phyloP scores from a whole-genome alignment of 2,329 filamentous ascomycete species.

The Cytospora piceae region DNA sequence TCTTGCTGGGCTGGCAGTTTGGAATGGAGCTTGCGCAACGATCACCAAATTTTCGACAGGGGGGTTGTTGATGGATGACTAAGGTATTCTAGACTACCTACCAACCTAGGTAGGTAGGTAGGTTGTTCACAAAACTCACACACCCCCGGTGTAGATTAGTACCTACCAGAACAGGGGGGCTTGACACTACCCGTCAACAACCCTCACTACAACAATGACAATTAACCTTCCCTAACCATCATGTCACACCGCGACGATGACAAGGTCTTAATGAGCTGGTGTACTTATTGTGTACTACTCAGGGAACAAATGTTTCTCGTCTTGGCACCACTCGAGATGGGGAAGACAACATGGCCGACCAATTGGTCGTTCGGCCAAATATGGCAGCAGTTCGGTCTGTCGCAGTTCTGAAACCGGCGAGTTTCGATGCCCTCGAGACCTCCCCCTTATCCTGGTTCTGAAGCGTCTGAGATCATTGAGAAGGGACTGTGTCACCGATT shows the following conservation, averaged over 20 bases:
- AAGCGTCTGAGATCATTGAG: neutral
- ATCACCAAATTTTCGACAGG: slow-evolving; percentile 29
- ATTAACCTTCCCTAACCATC: too few relatives aligned
- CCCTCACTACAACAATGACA: neutral
- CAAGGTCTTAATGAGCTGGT: slow-evolving; percentile 2
- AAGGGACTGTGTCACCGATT: neutral
- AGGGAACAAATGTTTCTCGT: slow-evolving; percentile 13
- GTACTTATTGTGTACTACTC: neutral
- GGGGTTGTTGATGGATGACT: slow-evolving; percentile 22
- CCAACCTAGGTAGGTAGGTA: too few relatives aligned
- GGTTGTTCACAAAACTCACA: neutral
- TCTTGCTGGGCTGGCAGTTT: slow-evolving; percentile 21
- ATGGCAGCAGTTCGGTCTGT: slow-evolving; percentile 44
- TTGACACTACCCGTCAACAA: too few relatives aligned
- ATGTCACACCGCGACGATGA: neutral
- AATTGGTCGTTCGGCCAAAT: slow-evolving; percentile 35
- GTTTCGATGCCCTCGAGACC: slow-evolving; percentile 34
- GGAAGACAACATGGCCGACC: slow-evolving; percentile 17
- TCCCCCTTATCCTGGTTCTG: slow-evolving; percentile 13
- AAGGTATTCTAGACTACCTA: neutral
- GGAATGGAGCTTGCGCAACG: slow-evolving; percentile 24
- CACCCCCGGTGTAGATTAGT: neutral
- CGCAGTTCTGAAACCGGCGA: slow-evolving; percentile 52
- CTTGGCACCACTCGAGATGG: slow-evolving; percentile 4
- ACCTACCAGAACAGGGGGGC: neutral